A percentile compares a stretch with the other conserved stretches of the same genome.
These are phyloP conservation scores for Leccinum colubrinum DNA, from an alignment of 1,284 basidiomycete species.

Conservation along the genomic window DNA sequence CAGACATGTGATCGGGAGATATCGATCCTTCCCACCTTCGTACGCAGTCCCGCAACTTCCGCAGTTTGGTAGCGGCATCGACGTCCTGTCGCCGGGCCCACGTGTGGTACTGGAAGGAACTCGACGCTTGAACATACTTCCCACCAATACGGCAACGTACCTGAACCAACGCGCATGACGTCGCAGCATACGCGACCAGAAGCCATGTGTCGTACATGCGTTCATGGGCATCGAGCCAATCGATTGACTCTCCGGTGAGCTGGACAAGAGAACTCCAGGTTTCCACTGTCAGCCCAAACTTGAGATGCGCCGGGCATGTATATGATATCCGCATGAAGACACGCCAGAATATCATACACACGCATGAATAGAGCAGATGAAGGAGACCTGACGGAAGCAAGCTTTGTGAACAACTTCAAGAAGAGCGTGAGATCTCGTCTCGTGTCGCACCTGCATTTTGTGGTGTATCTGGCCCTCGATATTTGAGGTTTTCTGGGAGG, in stretches of 20 bases:
- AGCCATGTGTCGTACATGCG: slow-evolving; percentile 84
- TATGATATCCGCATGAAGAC: slow-evolving; percentile 96
- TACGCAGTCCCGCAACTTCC: slow-evolving; percentile 79
- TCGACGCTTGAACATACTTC: slow-evolving; percentile 6
- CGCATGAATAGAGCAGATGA: slow-evolving; percentile 83
- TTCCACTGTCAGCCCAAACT: slow-evolving; percentile 77
- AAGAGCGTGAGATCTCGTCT: neutral
- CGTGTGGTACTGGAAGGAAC: slow-evolving; percentile 74
- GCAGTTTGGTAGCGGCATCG: slow-evolving; percentile 71
- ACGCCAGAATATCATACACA: slow-evolving; percentile 90
- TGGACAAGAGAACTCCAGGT: slow-evolving; percentile 75
- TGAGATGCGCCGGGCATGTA: slow-evolving; percentile 80
- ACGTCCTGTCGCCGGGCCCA: slow-evolving; percentile 83
- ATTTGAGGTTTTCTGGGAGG: slow-evolving; percentile 75
- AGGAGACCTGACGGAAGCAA: slow-evolving; percentile 59
- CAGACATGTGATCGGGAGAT: slow-evolving; percentile 86
- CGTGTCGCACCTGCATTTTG: slow-evolving; percentile 56
- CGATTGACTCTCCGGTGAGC: slow-evolving; percentile 78
- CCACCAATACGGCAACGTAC: slow-evolving; percentile 42
- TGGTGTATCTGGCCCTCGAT: slow-evolving; percentile 64
- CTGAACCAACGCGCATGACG: slow-evolving; percentile 88
- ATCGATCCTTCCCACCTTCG: slow-evolving; percentile 80
- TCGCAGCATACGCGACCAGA: slow-evolving; percentile 85
- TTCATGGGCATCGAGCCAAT: slow-evolving; percentile 87
- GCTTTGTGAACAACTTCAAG: slow-evolving; percentile 7